These are phyloP conservation scores for Apiospora marii DNA, from an alignment of 2,329 filamentous ascomycete genomes.

Conservation along the genomic window DNA sequence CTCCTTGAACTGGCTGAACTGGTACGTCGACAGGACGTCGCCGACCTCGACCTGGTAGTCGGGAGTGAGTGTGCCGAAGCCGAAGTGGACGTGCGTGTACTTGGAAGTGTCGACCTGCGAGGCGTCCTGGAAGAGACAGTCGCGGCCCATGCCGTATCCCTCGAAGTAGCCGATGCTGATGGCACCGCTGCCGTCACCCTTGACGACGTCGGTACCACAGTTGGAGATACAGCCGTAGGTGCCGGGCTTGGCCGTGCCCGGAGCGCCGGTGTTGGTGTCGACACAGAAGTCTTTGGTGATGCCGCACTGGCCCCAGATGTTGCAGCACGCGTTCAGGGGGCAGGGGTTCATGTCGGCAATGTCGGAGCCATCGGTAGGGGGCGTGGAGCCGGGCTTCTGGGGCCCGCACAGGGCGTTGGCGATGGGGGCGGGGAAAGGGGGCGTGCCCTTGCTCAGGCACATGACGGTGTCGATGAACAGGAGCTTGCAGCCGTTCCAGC, in stretches of 20 bases:
- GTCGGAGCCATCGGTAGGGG: slow-evolving; percentile 7
- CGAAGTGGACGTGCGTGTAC: slow-evolving; percentile 40
- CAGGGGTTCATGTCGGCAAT: slow-evolving; percentile 31
- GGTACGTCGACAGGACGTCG: slow-evolving; percentile 32
- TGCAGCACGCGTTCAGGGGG: slow-evolving; percentile 33
- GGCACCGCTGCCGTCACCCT: slow-evolving; percentile 5
- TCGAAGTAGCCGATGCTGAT: slow-evolving; percentile 32
- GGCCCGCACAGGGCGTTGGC: slow-evolving; percentile 34
- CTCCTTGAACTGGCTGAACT: slow-evolving; percentile 45
- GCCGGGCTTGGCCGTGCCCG: slow-evolving; percentile 13
- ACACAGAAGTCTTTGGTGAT: slow-evolving; percentile 28
- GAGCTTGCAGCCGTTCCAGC: slow-evolving; percentile 32
- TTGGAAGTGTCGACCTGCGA: slow-evolving; percentile 28
- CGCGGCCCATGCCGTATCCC: slow-evolving; percentile 29
- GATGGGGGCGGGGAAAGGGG: slow-evolving; percentile 33
- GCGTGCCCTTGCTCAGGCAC: slow-evolving; percentile 35
- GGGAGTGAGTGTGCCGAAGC: slow-evolving; percentile 42
- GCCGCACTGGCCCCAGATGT: slow-evolving; percentile 33
- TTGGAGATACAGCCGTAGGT: slow-evolving; percentile 29
- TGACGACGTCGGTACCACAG: slow-evolving; percentile 31
- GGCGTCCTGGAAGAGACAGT: slow-evolving; percentile 32
- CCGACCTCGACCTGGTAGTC: slow-evolving; percentile 38
- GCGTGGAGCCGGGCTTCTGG: slow-evolving; percentile 26
- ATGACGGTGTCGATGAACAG: slow-evolving; percentile 32
- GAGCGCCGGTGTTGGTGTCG: slow-evolving; percentile 25